These are phyloP conservation scores for Pyrus hybrid DNA, from an alignment of 331 rosid genomes.

Conservation along the genomic window DNA sequence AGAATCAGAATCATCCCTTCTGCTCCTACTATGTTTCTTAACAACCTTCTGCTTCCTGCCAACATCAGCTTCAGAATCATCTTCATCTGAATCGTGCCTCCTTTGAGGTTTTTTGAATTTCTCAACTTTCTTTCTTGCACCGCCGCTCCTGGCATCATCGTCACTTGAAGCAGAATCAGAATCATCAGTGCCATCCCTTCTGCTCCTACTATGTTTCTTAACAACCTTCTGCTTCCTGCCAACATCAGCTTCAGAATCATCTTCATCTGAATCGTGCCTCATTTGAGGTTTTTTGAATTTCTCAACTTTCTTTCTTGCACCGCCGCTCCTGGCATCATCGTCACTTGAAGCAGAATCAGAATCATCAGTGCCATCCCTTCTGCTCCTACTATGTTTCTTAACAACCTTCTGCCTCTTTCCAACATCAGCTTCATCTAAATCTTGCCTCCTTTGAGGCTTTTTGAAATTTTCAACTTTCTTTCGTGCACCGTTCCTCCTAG, in stretches of 20 bases:
- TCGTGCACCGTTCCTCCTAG: neutral
- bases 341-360: conserved; percentile 17
- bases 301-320: conserved; percentile 14
- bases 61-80: conserved; percentile 26
- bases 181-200: no score
- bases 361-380: neutral
- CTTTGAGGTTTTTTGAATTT: conserved; percentile 12
- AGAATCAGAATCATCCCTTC: conserved; percentile 21
- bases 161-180: conserved; percentile 7
- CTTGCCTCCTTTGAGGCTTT: conserved; percentile 34
- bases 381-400: conserved; percentile 14
- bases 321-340: neutral
- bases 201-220: no score
- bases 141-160: conserved; percentile 12
- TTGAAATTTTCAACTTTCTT: conserved; percentile 13
- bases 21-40: conserved; percentile 11
- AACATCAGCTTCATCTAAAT: conserved; percentile 26
- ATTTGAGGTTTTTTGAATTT: conserved; percentile 14
- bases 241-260: conserved; percentile 27
- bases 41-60: conserved; percentile 6
- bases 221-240: no score
- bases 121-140: conserved; percentile 17
- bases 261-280: conserved; percentile 39
- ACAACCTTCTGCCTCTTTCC: conserved; percentile 14
- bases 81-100: conserved; percentile 28